Percentiles rank a stretch among this genome's conserved stretches.
Evolutionary conservation across 192 early-diverging fungal species (phyloP).

Genomic region (Coemansia sp.): DNA sequence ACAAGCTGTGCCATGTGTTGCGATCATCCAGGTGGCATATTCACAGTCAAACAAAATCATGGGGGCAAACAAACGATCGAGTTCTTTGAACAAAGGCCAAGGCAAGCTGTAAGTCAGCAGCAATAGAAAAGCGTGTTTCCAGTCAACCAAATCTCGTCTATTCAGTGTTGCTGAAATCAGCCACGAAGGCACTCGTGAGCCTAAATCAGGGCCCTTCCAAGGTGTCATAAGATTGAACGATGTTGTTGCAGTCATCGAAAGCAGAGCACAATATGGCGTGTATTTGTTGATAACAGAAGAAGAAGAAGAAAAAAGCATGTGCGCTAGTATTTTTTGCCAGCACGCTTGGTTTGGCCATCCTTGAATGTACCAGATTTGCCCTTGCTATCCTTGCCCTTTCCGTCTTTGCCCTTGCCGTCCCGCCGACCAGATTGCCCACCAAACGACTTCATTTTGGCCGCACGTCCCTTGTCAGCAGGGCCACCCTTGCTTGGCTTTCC

Average conservation of each 20-base stretch:
- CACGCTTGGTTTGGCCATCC: constrained; percentile 9
- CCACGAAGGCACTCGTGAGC: not conserved
- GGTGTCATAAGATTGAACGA: not conserved
- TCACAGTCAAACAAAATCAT: not conserved
- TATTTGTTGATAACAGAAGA: not conserved
- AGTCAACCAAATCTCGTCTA: not conserved
- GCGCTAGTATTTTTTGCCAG: constrained; percentile 11
- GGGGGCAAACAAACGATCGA: not conserved
- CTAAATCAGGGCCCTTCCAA: not conserved
- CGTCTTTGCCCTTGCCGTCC: constrained; percentile 5
- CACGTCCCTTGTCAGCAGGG: constrained; percentile 22
- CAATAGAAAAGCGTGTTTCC: not conserved
- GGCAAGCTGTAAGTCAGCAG: not conserved
- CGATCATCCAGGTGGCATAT: not conserved
- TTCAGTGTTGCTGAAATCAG: not conserved
- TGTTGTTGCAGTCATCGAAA: not conserved
- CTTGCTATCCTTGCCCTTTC: constrained; percentile 5
- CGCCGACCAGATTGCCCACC: constrained; percentile 15
- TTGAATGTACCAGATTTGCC: constrained; percentile 7
- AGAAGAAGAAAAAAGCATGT: not conserved
- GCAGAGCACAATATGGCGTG: not conserved
- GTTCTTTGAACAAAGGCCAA: not conserved
- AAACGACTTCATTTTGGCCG: constrained; percentile 16
- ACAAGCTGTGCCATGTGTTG: not conserved
- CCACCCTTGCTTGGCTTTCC: constrained; percentile 13